Base-by-base conservation (phyloP, 108 stramenopile species). In the Pseudonitzschia pungens region DNA sequence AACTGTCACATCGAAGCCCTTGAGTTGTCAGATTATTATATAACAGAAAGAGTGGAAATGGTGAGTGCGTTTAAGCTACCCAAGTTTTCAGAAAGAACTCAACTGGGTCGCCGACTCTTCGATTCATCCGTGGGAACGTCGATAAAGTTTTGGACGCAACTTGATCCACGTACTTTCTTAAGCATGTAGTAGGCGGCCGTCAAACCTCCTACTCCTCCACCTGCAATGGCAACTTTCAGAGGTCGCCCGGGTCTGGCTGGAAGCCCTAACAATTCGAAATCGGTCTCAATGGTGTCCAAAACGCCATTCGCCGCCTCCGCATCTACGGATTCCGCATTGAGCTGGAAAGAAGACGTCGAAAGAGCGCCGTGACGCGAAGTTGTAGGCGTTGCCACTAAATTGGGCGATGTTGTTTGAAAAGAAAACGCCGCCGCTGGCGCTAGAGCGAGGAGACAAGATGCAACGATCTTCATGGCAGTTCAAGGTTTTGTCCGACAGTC, bases 121-220 rank as follows among this genome's bases (percentile, higher is more conserved):
- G 36, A 2, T 36, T 36, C 36, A 36, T 36, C 36, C 36, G 36
- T 5, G 4, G 36, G 6, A 6, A 22, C 4, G 2, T 48, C 45
- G 14, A 18, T 9, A 43, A 11, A 18, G 14, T 48, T 48, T 48
- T 11, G 14, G 16, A 18, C 1, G 45, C 45, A 48, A 48, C 14
- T 48, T 48, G 16, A 48, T 20, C 52, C 2, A 60, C 60, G 60
- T 62, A 62, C 60, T 72, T 90, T 88, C 84, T 93, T 94, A 60
- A 97, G 84, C 92, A 97, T 86, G 82, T 83, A 90, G 10, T 94
- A 79, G 11, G 97, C 97, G 16, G 92, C 69, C 16, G 96, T 96
- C 53, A 98, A 78, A 43, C 97, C 97, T 27, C 97, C 97, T 7
- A 98, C 96, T 12, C 97, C 97, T 16, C 96, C 96, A 24, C 96